phyloP scores from a whole-genome alignment of 2,329 filamentous ascomycete genomes.

The Paracamarosporium sp. region DNA sequence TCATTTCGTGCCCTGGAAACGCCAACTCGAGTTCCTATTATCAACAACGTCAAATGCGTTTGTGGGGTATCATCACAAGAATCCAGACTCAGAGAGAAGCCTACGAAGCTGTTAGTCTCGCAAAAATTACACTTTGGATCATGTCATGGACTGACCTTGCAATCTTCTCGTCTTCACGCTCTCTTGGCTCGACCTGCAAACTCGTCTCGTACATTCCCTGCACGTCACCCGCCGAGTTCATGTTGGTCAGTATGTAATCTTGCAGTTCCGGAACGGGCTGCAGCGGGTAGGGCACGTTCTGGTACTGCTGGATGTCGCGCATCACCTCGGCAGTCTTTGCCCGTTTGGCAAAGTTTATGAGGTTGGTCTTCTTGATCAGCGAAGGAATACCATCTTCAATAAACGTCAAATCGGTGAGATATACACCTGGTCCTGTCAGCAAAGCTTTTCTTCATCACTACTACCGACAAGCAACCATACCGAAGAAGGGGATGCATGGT shows the following conservation, averaged over 20 bases:
- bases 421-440: constrained; percentile 71
- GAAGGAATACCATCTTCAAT: constrained; percentile 98
- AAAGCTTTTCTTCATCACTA: neutral
- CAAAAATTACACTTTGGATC: constrained; percentile 4
- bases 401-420: constrained; percentile 95
- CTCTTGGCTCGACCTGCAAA: constrained; percentile 88
- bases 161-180: constrained; percentile 99
- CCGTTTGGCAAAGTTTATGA: constrained; percentile 98
- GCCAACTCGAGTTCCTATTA: constrained; percentile 4
- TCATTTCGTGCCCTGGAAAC: constrained; percentile 5
- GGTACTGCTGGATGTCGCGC: constrained; percentile 97
- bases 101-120: constrained; percentile 41
- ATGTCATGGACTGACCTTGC: constrained; percentile 72
- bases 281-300: constrained; percentile 94
- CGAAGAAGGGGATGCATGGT: constrained; percentile 97
- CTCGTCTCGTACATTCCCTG: constrained; percentile 99
- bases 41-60: constrained; percentile 14
- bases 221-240: constrained; percentile 93
- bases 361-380: constrained; percentile 91
- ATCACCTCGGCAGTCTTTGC: constrained; percentile 98
- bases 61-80: constrained; percentile 56
- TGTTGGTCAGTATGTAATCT: constrained; percentile 95
- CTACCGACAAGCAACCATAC: constrained; percentile 57
- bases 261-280: constrained; percentile 90
- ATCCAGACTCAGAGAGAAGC: constrained; percentile 62